A percentile compares a stretch with the other conserved stretches of the same genome.
phyloP scores from a whole-genome alignment of 1,284 basidiomycete genomes.

The Ustilago cynodontis region DNA sequence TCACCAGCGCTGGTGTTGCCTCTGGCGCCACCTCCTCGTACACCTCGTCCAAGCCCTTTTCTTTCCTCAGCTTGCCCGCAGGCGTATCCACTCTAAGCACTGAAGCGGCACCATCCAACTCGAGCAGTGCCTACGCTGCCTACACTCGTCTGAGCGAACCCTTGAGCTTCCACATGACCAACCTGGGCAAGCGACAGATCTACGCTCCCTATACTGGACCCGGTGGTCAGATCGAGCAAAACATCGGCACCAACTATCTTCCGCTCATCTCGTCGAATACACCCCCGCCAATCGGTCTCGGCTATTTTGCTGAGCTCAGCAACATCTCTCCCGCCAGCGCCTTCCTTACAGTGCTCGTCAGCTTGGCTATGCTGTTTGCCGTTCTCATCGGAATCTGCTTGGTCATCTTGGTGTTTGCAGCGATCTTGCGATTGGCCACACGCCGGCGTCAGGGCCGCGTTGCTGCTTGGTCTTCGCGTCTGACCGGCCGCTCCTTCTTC shows the following conservation, averaged over 20 bases:
- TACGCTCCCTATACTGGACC: conserved; percentile 68
- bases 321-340: conserved; percentile 62
- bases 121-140: conserved; percentile 19
- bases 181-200: conserved; percentile 48
- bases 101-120: conserved; percentile 2
- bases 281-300: conserved; percentile 50
- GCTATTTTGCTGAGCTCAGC: conserved; percentile 57
- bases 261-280: conserved; percentile 48
- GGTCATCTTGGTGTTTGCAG: conserved; percentile 39
- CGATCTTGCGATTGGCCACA: conserved; percentile 33
- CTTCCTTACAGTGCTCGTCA: conserved; percentile 65
- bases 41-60: conserved; percentile 22
- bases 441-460: conserved; percentile 19
- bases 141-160: conserved; percentile 26
- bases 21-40: conserved; percentile 20
- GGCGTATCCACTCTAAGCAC: neutral
- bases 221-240: conserved; percentile 53
- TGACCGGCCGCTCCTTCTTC: conserved; percentile 30
- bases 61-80: conserved; percentile 20
- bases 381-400: conserved; percentile 41
- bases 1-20: conserved; percentile 32
- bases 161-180: conserved; percentile 33
- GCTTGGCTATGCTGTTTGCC: conserved; percentile 60
- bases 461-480: conserved; percentile 27
- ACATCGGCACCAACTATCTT: conserved; percentile 31